These are phyloP conservation scores for Heterobasidion irregulare DNA, from an alignment of 1,284 basidiomycete species.

Conservation along the genomic window DNA sequence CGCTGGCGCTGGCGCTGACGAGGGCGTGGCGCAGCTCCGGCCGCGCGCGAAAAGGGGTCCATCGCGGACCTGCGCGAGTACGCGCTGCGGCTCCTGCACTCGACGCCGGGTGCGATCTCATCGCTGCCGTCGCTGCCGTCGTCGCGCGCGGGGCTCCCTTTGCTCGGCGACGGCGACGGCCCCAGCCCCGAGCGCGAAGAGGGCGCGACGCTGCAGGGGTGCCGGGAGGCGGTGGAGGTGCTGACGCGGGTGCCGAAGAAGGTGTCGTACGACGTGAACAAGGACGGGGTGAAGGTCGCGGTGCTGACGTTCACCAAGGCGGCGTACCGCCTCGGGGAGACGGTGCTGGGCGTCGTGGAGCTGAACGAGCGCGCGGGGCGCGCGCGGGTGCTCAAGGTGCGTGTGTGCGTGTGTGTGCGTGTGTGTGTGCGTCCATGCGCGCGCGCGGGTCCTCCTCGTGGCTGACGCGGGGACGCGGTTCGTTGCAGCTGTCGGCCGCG, in stretches of 20 bases:
- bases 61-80: constrained; percentile 8
- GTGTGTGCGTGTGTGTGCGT: constrained; percentile 14
- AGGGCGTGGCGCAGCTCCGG: background rate
- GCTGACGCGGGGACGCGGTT: background rate
- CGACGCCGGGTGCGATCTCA: constrained; percentile 22
- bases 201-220: constrained; percentile 49
- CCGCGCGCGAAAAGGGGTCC: constrained; percentile 1
- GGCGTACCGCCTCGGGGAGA: constrained; percentile 85
- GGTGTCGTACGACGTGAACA: constrained; percentile 89
- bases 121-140: no score
- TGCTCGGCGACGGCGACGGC: background rate
- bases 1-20: no score
- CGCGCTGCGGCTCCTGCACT: constrained; percentile 30
- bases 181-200: background rate
- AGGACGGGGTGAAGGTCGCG: constrained; percentile 82
- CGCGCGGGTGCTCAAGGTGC: constrained; percentile 67
- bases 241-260: constrained; percentile 84
- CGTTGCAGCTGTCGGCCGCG: constrained; percentile 65
- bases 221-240: constrained; percentile 87
- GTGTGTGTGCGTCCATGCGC: no score
- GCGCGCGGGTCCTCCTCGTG: no score
- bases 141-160: background rate
- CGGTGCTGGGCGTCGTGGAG: constrained; percentile 80
- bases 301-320: constrained; percentile 87
- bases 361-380: constrained; percentile 60